These are phyloP conservation scores for Rhododendron ovatum DNA, from an alignment of 148 eudicot genomes.

Conservation along the genomic window DNA sequence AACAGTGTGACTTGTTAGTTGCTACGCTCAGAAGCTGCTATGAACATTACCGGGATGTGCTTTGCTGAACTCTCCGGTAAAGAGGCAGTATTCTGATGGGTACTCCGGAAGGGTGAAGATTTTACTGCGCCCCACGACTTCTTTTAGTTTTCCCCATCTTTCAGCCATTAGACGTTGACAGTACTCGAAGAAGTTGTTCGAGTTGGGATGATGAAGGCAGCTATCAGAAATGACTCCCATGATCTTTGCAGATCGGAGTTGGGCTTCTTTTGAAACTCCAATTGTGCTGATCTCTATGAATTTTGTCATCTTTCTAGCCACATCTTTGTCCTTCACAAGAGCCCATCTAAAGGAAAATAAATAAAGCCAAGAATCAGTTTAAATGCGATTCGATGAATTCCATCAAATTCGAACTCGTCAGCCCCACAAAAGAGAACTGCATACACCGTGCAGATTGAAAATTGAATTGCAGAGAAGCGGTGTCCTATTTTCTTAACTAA, in stretches of 20 bases:
- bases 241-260: conserved; percentile 64
- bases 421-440: background rate
- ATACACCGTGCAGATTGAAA: background rate
- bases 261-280: conserved; percentile 83
- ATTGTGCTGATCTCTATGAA: conserved; percentile 63
- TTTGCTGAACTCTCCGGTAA: conserved; percentile 27
- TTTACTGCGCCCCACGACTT: conserved; percentile 23
- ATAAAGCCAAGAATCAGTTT: background rate
- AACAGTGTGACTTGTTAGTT: background rate
- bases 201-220: conserved; percentile 18
- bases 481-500: background rate
- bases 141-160: conserved; percentile 63
- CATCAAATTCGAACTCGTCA: background rate
- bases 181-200: conserved; percentile 41
- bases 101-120: conserved; percentile 40
- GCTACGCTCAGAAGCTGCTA: background rate
- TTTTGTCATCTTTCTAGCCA: conserved; percentile 67
- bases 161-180: conserved; percentile 39
- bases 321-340: conserved; percentile 63
- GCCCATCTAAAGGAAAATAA: conserved; percentile 60
- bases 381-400: background rate
- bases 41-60: conserved; percentile 56
- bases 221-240: conserved; percentile 42
- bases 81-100: conserved; percentile 39
- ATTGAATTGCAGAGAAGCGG: background rate